Evolutionary conservation across 2,329 filamentous ascomycete genomes (phyloP).

Genomic region (Rutstroemia sp.): DNA sequence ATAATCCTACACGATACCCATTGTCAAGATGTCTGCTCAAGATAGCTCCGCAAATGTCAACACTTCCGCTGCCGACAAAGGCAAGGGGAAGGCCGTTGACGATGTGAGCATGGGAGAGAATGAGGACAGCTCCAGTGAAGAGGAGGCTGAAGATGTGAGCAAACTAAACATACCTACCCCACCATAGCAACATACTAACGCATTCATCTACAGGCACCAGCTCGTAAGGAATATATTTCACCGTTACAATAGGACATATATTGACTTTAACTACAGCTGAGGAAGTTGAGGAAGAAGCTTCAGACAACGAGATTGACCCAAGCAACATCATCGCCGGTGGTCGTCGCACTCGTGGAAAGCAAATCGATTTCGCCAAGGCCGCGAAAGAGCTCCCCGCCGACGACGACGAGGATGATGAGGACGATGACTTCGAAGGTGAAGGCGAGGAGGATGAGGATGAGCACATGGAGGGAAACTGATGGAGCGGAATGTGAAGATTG

Average conservation of each 20-base stretch:
- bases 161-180: neutral
- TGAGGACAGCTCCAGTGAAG: conserved; percentile 60
- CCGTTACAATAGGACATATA: conserved; percentile 8
- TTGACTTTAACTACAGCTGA: conserved; percentile 32
- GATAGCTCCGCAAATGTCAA: conserved; percentile 19
- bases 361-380: conserved; percentile 90
- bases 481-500: conserved; percentile 1
- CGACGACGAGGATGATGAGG: conserved; percentile 76
- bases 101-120: conserved; percentile 56
- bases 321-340: conserved; percentile 78
- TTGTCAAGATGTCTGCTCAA: conserved; percentile 37
- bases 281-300: conserved; percentile 70
- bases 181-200: conserved; percentile 8
- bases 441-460: conserved; percentile 60
- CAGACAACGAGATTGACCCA: conserved; percentile 84
- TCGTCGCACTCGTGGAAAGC: conserved; percentile 81
- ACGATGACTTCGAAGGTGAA: conserved; percentile 53
- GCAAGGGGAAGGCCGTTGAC: conserved; percentile 72
- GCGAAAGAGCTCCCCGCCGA: conserved; percentile 67
- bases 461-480: conserved; percentile 55
- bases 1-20: neutral
- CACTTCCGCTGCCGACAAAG: conserved; percentile 54
- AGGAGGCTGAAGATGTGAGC: conserved; percentile 57
- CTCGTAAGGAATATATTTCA: conserved; percentile 21
- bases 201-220: conserved; percentile 10